Conservation (phyloP, 768 basidiomycete genomes). For the Lentinula raphanica region DNA sequence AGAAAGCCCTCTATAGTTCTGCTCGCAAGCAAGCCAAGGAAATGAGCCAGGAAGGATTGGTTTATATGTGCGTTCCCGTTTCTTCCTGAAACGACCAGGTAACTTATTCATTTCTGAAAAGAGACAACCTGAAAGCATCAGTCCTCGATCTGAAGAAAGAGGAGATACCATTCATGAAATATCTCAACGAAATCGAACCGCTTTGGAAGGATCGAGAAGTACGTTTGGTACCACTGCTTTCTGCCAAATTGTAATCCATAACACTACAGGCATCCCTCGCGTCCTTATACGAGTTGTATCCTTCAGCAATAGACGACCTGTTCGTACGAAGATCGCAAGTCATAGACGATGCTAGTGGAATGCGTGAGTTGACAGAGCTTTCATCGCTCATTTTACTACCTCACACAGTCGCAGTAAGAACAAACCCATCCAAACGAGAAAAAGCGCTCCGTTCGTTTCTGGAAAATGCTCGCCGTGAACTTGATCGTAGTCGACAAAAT, state of each 20-base stretch:
- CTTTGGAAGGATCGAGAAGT: constrained; percentile 24
- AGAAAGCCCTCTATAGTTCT: constrained; percentile 27
- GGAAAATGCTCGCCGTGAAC: constrained; percentile 27
- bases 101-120: constrained; percentile 9
- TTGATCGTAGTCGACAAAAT: constrained; percentile 29
- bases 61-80: constrained; percentile 23
- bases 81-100: neutral
- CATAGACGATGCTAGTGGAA: constrained; percentile 31
- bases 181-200: constrained; percentile 21
- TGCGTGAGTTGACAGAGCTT: constrained; percentile 22
- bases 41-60: constrained; percentile 22
- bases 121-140: constrained; percentile 25
- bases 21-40: constrained; percentile 27
- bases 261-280: constrained; percentile 16
- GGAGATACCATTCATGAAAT: constrained; percentile 22
- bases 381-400: neutral
- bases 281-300: constrained; percentile 21
- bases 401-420: constrained; percentile 19
- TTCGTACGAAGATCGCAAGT: constrained; percentile 27
- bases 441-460: constrained; percentile 24
- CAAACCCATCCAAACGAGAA: constrained; percentile 21
- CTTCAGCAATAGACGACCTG: constrained; percentile 25
- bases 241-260: neutral
- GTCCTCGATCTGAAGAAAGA: constrained; percentile 21
- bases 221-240: neutral